A percentile compares a stretch with the other conserved stretches of the same genome.
These are phyloP conservation scores for Citrus sinensis DNA, from an alignment of 345 rosid species.

Conservation along the genomic window DNA sequence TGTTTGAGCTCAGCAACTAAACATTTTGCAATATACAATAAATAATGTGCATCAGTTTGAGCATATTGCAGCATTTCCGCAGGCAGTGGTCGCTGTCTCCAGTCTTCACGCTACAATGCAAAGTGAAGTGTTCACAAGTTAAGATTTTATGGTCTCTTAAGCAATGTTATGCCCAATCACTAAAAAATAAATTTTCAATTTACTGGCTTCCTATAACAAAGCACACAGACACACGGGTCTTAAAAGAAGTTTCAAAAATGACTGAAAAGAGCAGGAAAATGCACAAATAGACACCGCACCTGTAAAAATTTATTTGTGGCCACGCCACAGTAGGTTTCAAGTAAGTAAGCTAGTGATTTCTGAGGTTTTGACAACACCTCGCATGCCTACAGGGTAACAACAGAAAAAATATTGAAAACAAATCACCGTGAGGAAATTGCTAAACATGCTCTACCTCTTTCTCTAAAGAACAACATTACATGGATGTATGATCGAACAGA, in stretches of 20 bases:
- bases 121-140: slow-evolving; percentile 10
- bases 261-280: slow-evolving; percentile 1
- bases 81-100: slow-evolving; percentile 95
- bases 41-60: slow-evolving; percentile 78
- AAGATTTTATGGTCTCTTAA: neutral
- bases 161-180: neutral
- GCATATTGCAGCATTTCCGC: slow-evolving; percentile 80
- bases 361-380: slow-evolving; percentile 86
- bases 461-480: neutral
- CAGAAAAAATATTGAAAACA: neutral
- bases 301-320: slow-evolving; percentile 78
- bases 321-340: slow-evolving; percentile 75
- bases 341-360: slow-evolving; percentile 83
- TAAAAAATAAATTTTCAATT: neutral
- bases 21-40: slow-evolving; percentile 60
- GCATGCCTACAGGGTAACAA: slow-evolving; percentile 60
- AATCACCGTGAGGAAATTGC: neutral
- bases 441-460: neutral
- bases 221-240: neutral
- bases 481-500: neutral
- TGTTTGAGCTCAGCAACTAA: slow-evolving; percentile 67
- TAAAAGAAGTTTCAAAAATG: neutral
- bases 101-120: slow-evolving; percentile 80
- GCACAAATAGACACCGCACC: slow-evolving; percentile 38
- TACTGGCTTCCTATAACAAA: neutral